These are phyloP conservation scores for Debaryomyces fabryi DNA, from an alignment of 1,139 yeast species.

Conservation along the genomic window DNA sequence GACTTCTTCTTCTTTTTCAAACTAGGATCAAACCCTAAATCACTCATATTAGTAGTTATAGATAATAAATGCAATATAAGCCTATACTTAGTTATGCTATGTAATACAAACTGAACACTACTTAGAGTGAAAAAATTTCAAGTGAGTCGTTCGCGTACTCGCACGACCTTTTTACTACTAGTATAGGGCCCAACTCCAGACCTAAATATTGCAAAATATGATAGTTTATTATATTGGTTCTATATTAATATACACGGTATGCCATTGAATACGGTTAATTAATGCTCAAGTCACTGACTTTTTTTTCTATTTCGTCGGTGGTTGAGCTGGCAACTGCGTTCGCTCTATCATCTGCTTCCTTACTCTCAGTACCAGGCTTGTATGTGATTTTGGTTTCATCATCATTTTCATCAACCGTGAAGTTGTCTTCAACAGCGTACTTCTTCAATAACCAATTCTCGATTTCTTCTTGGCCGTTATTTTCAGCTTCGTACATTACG, in stretches of 20 bases:
- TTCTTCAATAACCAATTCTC: slow-evolving; percentile 74
- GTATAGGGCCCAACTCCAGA: slow-evolving; percentile 2
- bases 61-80: slow-evolving; percentile 6
- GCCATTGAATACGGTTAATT: slow-evolving; percentile 1
- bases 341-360: slow-evolving; percentile 47
- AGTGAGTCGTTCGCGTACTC: not conserved
- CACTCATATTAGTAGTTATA: slow-evolving; percentile 40
- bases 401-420: slow-evolving; percentile 46
- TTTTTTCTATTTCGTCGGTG: slow-evolving; percentile 11
- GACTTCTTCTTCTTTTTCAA: slow-evolving; percentile 88
- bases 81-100: not conserved
- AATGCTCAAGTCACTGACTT: slow-evolving; percentile 7
- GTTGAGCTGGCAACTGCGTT: slow-evolving; percentile 24
- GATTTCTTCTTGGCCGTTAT: slow-evolving; percentile 62
- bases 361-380: slow-evolving; percentile 53
- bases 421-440: slow-evolving; percentile 68
- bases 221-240: slow-evolving; percentile 3
- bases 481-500: slow-evolving; percentile 86
- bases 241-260: slow-evolving; percentile 6
- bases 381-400: slow-evolving; percentile 50
- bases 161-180: slow-evolving; percentile 4
- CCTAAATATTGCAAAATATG: not conserved
- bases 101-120: not conserved
- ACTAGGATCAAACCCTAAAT: slow-evolving; percentile 75
- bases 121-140: slow-evolving; percentile 8